A percentile compares a stretch with the other conserved stretches of the same genome.
Evolutionary conservation across 83 land plant species (phyloP).

Genomic region (Picea abies): DNA sequence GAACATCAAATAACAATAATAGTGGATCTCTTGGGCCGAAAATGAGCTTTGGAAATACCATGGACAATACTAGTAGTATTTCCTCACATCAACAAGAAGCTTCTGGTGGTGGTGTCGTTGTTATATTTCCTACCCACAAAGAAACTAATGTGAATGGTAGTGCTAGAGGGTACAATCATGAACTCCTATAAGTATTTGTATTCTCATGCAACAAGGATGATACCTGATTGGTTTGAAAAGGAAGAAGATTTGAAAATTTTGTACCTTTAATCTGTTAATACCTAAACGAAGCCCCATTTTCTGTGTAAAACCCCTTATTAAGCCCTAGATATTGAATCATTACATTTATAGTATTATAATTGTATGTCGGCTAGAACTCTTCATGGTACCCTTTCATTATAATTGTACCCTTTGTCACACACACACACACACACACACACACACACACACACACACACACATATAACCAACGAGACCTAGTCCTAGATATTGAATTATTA

Average conservation of each 20-base stretch:
- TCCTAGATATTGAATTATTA: too few species aligned
- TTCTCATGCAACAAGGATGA: constrained; percentile 60
- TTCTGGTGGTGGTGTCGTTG: background rate
- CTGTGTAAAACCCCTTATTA: too few species aligned
- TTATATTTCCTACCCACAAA: background rate
- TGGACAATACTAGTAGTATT: background rate
- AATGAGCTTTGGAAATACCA: background rate
- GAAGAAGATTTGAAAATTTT: constrained; percentile 56
- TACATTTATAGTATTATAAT: too few species aligned
- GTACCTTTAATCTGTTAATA: too few species aligned
- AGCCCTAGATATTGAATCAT: too few species aligned
- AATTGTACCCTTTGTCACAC: too few species aligned
- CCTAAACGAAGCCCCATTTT: too few species aligned
- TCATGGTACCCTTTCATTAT: too few species aligned
- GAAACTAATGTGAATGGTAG: constrained; percentile 5
- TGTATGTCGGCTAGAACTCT: too few species aligned
- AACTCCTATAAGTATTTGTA: constrained; percentile 67
- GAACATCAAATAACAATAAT: background rate
- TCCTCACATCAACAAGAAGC: background rate
- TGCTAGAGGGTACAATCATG: constrained; percentile 70
- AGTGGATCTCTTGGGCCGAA: background rate
- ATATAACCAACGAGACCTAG: too few species aligned
- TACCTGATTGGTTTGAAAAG: constrained; percentile 66
- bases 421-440: too few species aligned
- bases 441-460: too few species aligned